These are phyloP conservation scores for Morella rubra DNA, from an alignment of 306 rosid species.

Conservation along the genomic window DNA sequence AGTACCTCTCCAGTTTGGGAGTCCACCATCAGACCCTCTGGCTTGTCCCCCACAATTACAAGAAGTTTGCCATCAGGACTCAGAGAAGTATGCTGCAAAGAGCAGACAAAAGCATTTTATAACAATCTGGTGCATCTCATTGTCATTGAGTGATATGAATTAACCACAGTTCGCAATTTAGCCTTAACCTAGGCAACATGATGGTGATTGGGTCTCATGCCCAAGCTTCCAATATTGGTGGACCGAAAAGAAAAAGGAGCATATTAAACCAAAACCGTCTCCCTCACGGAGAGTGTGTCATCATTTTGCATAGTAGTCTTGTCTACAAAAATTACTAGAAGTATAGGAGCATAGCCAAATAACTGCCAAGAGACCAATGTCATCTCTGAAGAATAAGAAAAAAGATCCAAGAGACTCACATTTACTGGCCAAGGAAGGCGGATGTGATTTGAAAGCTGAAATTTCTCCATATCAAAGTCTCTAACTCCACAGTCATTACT, in stretches of 20 bases:
- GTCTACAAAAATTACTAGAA: background rate
- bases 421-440: no score
- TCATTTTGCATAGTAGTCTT: background rate
- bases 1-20: constrained; percentile 90
- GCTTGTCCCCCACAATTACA: constrained; percentile 82
- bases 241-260: background rate
- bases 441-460: no score
- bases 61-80: constrained; percentile 72
- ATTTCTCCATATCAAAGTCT: no score
- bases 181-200: background rate
- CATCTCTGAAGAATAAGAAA: background rate
- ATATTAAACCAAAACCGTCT: background rate
- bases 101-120: constrained; percentile 8
- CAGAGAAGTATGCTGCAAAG: constrained; percentile 73
- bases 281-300: background rate
- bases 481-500: no score
- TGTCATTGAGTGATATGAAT: background rate
- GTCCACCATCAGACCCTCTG: constrained; percentile 76
- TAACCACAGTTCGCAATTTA: background rate
- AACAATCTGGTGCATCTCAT: background rate
- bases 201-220: background rate
- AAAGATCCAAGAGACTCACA: no score
- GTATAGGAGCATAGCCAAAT: background rate
- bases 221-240: background rate
- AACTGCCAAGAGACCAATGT: background rate